Evolutionary conservation across 2,329 filamentous ascomycete species (phyloP).

Genomic region (Nemania sp.): DNA sequence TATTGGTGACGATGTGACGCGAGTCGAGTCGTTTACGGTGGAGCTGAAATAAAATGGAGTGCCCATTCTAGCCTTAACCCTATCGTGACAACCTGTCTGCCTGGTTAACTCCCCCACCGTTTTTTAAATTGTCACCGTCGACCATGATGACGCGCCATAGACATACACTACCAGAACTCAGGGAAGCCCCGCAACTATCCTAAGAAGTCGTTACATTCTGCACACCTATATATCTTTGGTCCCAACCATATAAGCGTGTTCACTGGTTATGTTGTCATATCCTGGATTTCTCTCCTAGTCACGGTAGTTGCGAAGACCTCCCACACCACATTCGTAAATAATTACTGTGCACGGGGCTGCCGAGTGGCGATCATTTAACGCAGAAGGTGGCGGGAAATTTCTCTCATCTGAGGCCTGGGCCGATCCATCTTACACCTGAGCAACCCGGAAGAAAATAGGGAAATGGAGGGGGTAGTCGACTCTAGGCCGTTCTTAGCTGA

Average conservation of each 20-base stretch:
- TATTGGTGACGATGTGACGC: background rate
- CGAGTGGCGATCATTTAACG: slow-evolving; percentile 1
- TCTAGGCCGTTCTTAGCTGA: slow-evolving; percentile 4
- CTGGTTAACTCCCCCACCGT: slow-evolving; percentile 1
- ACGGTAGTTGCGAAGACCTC: background rate
- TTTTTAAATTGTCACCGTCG: background rate
- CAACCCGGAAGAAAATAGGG: slow-evolving; percentile 7
- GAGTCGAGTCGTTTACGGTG: slow-evolving; percentile 3
- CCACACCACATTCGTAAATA: background rate
- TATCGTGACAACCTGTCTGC: background rate
- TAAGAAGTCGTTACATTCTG: background rate
- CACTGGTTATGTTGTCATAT: background rate
- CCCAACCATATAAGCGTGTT: background rate
- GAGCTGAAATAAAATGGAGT: background rate
- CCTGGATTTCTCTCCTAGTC: background rate
- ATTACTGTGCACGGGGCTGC: background rate
- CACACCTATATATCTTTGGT: background rate
- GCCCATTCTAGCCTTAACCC: background rate
- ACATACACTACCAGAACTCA: background rate
- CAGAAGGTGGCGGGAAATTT: background rate
- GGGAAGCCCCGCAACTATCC: background rate
- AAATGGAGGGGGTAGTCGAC: background rate
- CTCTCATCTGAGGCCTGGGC: background rate
- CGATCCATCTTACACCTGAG: background rate
- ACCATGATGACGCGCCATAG: background rate